Conservation (phyloP, 139 green algal species). For the Parachlorella kessleri region DNA sequence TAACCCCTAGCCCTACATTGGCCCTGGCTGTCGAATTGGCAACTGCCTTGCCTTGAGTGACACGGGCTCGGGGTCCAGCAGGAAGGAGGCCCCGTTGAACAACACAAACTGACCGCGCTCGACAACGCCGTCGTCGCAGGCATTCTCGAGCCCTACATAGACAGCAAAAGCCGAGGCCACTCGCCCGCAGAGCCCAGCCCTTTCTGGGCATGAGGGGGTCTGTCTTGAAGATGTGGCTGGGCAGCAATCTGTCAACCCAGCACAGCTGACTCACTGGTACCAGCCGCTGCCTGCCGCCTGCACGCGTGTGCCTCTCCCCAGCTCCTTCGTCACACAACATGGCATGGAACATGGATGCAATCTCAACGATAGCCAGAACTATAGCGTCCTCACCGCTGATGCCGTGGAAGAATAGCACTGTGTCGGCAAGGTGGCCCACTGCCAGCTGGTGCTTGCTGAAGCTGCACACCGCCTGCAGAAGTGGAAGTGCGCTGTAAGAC, state of each 20-base stretch:
- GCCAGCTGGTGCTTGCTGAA: slow-evolving; percentile 31
- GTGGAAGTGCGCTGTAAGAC: not conserved
- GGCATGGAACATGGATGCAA: too few relatives aligned
- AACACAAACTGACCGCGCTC: slow-evolving; percentile 45
- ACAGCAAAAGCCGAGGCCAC: not conserved
- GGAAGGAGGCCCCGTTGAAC: slow-evolving; percentile 67
- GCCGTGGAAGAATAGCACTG: slow-evolving; percentile 65
- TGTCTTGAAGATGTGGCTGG: too few relatives aligned
- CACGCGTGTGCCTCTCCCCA: too few relatives aligned
- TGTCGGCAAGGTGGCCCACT: not conserved
- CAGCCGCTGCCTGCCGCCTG: too few relatives aligned
- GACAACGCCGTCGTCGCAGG: slow-evolving; percentile 46
- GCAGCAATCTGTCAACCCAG: too few relatives aligned
- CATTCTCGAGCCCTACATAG: slow-evolving; percentile 42
- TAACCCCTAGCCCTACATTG: too few relatives aligned
- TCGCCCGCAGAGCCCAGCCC: too few relatives aligned
- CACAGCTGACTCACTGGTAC: too few relatives aligned
- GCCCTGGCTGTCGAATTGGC: too few relatives aligned
- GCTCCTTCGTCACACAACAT: too few relatives aligned
- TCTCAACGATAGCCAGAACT: too few relatives aligned
- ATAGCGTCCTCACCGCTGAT: slow-evolving; percentile 33
- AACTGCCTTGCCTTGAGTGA: slow-evolving; percentile 12
- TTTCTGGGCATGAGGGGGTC: too few relatives aligned
- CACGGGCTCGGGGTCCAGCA: slow-evolving; percentile 37
- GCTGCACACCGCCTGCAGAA: slow-evolving; percentile 21